Conservation (phyloP, 2,329 filamentous ascomycete genomes). For the Akanthomyces dipterigenus region DNA sequence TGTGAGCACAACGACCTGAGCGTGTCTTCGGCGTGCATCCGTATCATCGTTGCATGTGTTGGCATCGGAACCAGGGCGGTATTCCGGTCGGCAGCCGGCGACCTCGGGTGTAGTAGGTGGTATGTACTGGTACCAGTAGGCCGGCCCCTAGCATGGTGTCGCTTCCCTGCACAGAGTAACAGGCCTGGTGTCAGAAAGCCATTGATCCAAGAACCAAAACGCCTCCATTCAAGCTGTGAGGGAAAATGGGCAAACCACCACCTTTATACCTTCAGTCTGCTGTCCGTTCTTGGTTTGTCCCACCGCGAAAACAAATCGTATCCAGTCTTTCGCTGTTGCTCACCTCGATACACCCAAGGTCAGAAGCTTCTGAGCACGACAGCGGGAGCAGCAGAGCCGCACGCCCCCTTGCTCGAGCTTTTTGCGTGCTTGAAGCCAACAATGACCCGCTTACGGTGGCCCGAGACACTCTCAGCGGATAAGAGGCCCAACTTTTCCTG, state of each 20-base stretch:
- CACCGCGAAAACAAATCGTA: constrained; percentile 9
- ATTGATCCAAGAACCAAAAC: neutral
- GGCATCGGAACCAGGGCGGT: neutral
- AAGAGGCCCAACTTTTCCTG: neutral
- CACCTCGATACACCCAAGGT: neutral
- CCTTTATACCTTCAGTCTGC: constrained; percentile 11
- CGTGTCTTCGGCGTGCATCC: neutral
- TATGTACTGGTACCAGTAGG: too few relatives aligned
- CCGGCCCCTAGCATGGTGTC: neutral
- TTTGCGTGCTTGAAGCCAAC: neutral
- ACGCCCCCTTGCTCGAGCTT: constrained; percentile 4
- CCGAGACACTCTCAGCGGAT: constrained; percentile 4
- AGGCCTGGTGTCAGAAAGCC: neutral
- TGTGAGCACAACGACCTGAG: neutral
- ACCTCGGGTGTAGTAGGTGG: constrained; percentile 8
- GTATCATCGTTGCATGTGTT: constrained; percentile 1
- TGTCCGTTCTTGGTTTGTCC: constrained; percentile 9
- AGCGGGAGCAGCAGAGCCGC: neutral
- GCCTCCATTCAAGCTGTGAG: neutral
- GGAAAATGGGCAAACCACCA: constrained; percentile 3
- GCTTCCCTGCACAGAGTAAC: neutral
- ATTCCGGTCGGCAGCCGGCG: constrained; percentile 9
- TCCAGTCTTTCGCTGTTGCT: constrained; percentile 10
- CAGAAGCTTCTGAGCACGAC: neutral
- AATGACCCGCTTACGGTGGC: constrained; percentile 5